Evolutionary conservation across 208 protist genomes (phyloP).

Genomic region (Polymyxa betae): DNA sequence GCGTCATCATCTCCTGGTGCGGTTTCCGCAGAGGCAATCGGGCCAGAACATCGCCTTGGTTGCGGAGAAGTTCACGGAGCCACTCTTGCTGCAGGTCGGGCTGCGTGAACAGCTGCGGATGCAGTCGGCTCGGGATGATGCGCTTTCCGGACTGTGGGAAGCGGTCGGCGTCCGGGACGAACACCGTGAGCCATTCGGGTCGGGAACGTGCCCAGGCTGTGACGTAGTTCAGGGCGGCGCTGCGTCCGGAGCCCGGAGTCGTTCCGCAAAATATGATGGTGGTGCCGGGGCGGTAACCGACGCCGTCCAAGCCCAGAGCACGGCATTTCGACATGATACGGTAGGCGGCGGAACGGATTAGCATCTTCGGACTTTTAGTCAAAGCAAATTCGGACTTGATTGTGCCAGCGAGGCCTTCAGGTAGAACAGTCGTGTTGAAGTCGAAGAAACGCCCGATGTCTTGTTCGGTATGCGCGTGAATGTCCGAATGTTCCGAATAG

Average conservation of each 20-base stretch:
- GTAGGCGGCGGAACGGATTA: background rate
- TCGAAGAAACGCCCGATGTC: background rate
- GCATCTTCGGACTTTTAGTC: background rate
- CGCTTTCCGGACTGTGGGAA: background rate
- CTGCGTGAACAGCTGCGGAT: background rate
- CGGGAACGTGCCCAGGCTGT: background rate
- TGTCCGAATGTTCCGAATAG: background rate
- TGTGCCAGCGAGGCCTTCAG: background rate
- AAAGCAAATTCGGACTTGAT: background rate
- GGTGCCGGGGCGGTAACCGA: background rate
- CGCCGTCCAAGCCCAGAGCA: background rate
- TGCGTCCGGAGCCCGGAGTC: background rate
- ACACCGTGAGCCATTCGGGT: conserved; percentile 39
- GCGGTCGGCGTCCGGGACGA: conserved; percentile 16
- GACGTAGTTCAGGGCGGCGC: background rate
- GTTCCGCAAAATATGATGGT: background rate
- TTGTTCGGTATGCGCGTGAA: background rate
- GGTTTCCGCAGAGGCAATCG: background rate
- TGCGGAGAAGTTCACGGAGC: background rate
- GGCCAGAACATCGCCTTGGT: background rate
- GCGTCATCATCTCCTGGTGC: background rate
- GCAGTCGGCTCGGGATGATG: background rate
- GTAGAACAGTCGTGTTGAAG: background rate
- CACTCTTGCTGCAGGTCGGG: conserved; percentile 1
- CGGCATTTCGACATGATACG: background rate